These are phyloP conservation scores for Waltergamsia citrina DNA, from an alignment of 2,329 filamentous ascomycete species.

Conservation along the genomic window DNA sequence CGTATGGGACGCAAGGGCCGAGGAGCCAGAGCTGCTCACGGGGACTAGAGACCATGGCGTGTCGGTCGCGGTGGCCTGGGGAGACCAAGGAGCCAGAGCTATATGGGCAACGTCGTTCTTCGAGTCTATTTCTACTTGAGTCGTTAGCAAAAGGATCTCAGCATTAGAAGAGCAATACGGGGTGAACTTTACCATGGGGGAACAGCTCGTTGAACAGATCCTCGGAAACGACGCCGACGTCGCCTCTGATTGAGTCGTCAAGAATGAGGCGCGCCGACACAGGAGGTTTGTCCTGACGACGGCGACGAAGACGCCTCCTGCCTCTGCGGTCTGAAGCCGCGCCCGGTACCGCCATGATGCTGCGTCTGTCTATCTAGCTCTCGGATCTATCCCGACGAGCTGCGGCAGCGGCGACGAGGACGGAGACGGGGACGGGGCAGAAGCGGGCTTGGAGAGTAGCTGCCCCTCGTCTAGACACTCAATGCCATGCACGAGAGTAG, in stretches of 20 bases:
- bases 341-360: conserved; percentile 2
- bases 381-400: too few species aligned
- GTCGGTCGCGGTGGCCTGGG: conserved; percentile 46
- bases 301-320: conserved; percentile 37
- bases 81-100: conserved; percentile 66
- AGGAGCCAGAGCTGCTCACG: conserved; percentile 53
- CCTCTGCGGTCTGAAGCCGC: conserved; percentile 1
- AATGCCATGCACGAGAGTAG: too few species aligned
- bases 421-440: too few species aligned
- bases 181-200: conserved; percentile 44
- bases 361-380: too few species aligned
- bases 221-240: conserved; percentile 77
- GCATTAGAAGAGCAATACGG: not conserved
- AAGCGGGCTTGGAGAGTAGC: too few species aligned
- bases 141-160: not conserved
- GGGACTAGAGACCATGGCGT: conserved; percentile 81
- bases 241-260: conserved; percentile 76
- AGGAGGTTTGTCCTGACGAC: conserved; percentile 61
- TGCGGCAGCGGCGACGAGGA: too few species aligned
- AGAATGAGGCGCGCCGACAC: conserved; percentile 73
- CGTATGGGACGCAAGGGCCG: conserved; percentile 63
- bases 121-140: conserved; percentile 18
- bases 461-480: too few species aligned
- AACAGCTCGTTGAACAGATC: conserved; percentile 80
- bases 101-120: conserved; percentile 46